Percentiles rank a stretch among this genome's conserved stretches.
Evolutionary conservation across 2,329 filamentous ascomycete species (phyloP).

Genomic region (Pyricularia sp.): DNA sequence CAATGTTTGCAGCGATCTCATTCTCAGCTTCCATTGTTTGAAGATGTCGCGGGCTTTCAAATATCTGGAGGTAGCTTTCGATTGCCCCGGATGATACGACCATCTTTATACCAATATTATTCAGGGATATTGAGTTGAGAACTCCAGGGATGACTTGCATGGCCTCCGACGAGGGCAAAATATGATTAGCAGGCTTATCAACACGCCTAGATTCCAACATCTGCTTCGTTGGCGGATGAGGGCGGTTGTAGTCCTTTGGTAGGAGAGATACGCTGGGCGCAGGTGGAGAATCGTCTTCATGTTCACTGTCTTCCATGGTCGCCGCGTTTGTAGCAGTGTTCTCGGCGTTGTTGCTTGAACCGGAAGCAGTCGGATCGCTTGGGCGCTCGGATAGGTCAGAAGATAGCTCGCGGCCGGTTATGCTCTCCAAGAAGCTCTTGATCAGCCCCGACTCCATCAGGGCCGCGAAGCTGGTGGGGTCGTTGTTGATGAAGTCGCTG

Average conservation of each 20-base stretch:
- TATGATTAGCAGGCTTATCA: slow-evolving; percentile 48
- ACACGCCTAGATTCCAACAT: slow-evolving; percentile 31
- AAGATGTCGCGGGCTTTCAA: slow-evolving; percentile 82
- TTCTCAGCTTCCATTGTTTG: slow-evolving; percentile 63
- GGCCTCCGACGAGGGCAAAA: slow-evolving; percentile 77
- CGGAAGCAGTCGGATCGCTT: slow-evolving; percentile 1
- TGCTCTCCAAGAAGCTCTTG: slow-evolving; percentile 69
- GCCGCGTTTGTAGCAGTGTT: not conserved
- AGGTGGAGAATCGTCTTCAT: slow-evolving; percentile 21
- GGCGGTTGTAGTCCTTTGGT: slow-evolving; percentile 25
- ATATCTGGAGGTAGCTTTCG: slow-evolving; percentile 87
- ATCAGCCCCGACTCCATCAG: slow-evolving; percentile 90
- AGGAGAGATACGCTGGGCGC: slow-evolving; percentile 25
- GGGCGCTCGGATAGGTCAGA: slow-evolving; percentile 17
- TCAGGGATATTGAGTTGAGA: slow-evolving; percentile 87
- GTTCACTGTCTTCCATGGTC: slow-evolving; percentile 12
- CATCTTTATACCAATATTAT: slow-evolving; percentile 73
- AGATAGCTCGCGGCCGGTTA: slow-evolving; percentile 44
- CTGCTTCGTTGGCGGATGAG: slow-evolving; percentile 40
- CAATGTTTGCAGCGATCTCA: slow-evolving; percentile 57
- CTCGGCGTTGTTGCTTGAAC: slow-evolving; percentile 16
- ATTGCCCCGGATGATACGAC: slow-evolving; percentile 75
- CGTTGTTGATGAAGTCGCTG: slow-evolving; percentile 95
- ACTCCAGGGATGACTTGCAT: slow-evolving; percentile 78
- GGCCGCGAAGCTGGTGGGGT: slow-evolving; percentile 91